A percentile compares a stretch with the other conserved stretches of the same genome.
Conservation (phyloP, 345 rosid genomes). For the Leavenworthia alabamica region DNA sequence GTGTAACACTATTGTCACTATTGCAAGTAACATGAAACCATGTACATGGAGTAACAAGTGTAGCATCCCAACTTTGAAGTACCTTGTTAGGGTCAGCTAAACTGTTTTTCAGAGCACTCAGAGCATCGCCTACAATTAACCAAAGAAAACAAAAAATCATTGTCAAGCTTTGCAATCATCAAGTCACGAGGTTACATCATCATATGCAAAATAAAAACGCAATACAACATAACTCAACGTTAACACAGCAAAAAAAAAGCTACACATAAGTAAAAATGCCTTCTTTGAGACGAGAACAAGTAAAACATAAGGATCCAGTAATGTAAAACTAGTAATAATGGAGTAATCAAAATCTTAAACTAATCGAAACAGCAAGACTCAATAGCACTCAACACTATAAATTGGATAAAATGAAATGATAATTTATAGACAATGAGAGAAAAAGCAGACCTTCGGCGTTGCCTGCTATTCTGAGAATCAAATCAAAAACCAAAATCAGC, state of each 20-base stretch:
- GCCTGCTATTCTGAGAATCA: conserved; percentile 43
- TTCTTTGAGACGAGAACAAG: not conserved
- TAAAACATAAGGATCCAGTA: not conserved
- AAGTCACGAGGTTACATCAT: not conserved
- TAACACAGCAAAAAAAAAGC: not conserved
- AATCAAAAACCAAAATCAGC: conserved; percentile 40
- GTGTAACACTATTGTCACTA: conserved; percentile 68
- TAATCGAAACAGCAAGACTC: not conserved
- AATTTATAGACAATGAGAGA: not conserved
- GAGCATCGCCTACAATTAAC: conserved; percentile 60
- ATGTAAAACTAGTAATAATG: not conserved
- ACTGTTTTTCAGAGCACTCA: conserved; percentile 62
- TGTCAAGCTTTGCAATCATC: not conserved
- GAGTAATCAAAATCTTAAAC: not conserved
- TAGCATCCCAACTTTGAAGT: conserved; percentile 91
- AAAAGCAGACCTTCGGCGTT: conserved; percentile 61
- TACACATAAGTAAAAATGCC: not conserved
- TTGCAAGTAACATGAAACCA: conserved; percentile 95
- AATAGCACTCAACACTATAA: not conserved
- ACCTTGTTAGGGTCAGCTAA: conserved; percentile 73
- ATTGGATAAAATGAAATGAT: not conserved
- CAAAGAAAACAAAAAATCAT: not conserved
- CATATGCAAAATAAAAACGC: not conserved
- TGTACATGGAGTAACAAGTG: conserved; percentile 83
- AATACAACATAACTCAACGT: not conserved